phyloP scores from a whole-genome alignment of 208 protist genomes.

The Hexamita inflata region DNA sequence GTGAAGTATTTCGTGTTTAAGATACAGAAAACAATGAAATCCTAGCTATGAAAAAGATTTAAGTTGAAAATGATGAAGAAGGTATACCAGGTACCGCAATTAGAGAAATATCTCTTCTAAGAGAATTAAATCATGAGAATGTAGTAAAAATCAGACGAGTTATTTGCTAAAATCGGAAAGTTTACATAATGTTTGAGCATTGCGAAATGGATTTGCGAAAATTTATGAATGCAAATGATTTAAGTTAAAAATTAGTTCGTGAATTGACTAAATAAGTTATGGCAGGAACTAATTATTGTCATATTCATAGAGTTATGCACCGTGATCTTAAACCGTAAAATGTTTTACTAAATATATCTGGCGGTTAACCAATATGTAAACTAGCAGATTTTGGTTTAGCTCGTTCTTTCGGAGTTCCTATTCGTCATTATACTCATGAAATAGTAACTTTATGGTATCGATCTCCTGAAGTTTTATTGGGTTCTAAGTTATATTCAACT shows the following conservation, averaged over 20 bases:
- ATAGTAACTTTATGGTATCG: conserved; percentile 40
- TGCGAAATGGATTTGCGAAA: conserved; percentile 60
- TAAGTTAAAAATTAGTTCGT: background rate
- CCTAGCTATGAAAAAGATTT: too few species aligned
- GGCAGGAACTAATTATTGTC: background rate
- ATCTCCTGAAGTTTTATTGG: conserved; percentile 30
- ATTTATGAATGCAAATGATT: conserved; percentile 47
- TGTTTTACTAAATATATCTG: too few species aligned
- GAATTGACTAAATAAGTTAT: background rate
- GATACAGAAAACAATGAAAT: too few species aligned
- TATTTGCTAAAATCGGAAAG: conserved; percentile 50
- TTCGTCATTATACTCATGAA: background rate
- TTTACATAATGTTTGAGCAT: conserved; percentile 61
- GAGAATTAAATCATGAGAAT: too few species aligned
- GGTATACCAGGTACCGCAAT: too few species aligned
- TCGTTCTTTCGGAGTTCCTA: conserved; percentile 20
- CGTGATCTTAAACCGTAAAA: too few species aligned
- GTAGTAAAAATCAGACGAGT: conserved; percentile 62
- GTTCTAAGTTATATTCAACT: conserved; percentile 30
- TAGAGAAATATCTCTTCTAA: too few species aligned
- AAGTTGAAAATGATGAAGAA: too few species aligned
- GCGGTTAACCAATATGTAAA: too few species aligned
- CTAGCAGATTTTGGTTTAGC: conserved; percentile 35
- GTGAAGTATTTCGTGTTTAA: too few species aligned
- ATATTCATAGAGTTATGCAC: background rate